A percentile compares a stretch with the other conserved stretches of the same genome.
Evolutionary conservation across 2,329 filamentous ascomycete species (phyloP).

Genomic region (Aspergillus melleus): DNA sequence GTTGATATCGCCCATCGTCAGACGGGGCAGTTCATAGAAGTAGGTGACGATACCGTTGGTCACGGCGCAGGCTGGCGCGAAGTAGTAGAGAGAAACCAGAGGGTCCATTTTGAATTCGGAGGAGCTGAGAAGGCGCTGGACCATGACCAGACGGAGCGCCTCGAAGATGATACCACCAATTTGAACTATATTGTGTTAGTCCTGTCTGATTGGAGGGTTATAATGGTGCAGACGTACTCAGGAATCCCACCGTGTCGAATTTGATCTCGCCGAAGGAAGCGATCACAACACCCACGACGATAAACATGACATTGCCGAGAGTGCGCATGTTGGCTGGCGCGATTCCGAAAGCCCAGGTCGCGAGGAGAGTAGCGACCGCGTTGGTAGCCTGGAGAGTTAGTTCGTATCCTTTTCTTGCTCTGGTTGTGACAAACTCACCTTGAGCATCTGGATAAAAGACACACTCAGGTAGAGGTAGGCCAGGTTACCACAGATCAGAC

Average conservation of each 20-base stretch:
- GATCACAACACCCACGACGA: constrained; percentile 90
- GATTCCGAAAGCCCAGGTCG: constrained; percentile 82
- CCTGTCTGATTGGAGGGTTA: constrained; percentile 12
- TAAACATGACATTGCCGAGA: constrained; percentile 87
- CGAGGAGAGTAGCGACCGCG: constrained; percentile 85
- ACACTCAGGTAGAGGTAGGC: constrained; percentile 95
- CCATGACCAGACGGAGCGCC: constrained; percentile 76
- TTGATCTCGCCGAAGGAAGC: constrained; percentile 93
- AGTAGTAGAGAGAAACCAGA: constrained; percentile 84
- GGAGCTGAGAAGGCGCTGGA: constrained; percentile 72
- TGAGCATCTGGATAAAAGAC: constrained; percentile 98
- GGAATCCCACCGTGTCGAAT: constrained; percentile 66
- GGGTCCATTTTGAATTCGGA: constrained; percentile 83
- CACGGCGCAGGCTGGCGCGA: constrained; percentile 74
- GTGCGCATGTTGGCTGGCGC: constrained; percentile 79
- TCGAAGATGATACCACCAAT: constrained; percentile 74
- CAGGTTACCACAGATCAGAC: constrained; percentile 93
- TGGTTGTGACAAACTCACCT: constrained; percentile 55
- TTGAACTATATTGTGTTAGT: constrained; percentile 71
- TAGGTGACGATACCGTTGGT: constrained; percentile 72
- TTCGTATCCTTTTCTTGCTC: no score
- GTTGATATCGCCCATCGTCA: constrained; percentile 73
- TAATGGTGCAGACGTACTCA: constrained; percentile 49
- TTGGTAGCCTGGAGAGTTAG: constrained; percentile 69
- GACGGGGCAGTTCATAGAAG: constrained; percentile 62